Conservation (phyloP, 2,329 filamentous ascomycete genomes). For the Fonsecaea nubica region DNA sequence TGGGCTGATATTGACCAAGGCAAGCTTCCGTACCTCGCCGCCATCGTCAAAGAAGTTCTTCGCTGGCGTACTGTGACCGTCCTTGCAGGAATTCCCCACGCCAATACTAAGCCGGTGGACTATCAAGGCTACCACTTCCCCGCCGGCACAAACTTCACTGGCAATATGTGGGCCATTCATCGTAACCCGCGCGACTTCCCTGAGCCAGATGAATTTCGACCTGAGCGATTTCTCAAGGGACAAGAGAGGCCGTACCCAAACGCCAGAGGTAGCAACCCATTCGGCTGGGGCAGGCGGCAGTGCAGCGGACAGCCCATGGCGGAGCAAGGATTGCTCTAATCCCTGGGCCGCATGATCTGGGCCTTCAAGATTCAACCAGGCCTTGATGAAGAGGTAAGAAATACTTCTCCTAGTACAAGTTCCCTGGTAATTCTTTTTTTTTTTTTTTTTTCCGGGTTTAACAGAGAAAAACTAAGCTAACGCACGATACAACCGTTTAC, state of each 20-base stretch:
- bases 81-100: constrained; percentile 44
- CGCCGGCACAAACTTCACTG: constrained; percentile 48
- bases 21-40: constrained; percentile 47
- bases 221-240: constrained; percentile 50
- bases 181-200: constrained; percentile 49
- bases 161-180: constrained; percentile 39
- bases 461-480: too few species aligned
- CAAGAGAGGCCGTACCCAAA: constrained; percentile 54
- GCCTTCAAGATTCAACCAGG: constrained; percentile 59
- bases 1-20: constrained; percentile 50
- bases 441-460: too few species aligned
- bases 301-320: constrained; percentile 64
- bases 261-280: constrained; percentile 61
- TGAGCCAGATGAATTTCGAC: constrained; percentile 49
- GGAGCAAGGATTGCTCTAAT: constrained; percentile 67
- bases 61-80: constrained; percentile 48
- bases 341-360: constrained; percentile 64
- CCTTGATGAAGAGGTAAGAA: constrained; percentile 42
- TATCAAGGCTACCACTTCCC: constrained; percentile 60
- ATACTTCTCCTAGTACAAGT: too few species aligned
- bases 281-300: constrained; percentile 63
- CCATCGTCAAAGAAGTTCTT: constrained; percentile 48
- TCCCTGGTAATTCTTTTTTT: too few species aligned
- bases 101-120: constrained; percentile 53
- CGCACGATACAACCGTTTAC: too few species aligned